Evolutionary conservation across 139 green algal species (phyloP).

Genomic region (Chlorella sp.): DNA sequence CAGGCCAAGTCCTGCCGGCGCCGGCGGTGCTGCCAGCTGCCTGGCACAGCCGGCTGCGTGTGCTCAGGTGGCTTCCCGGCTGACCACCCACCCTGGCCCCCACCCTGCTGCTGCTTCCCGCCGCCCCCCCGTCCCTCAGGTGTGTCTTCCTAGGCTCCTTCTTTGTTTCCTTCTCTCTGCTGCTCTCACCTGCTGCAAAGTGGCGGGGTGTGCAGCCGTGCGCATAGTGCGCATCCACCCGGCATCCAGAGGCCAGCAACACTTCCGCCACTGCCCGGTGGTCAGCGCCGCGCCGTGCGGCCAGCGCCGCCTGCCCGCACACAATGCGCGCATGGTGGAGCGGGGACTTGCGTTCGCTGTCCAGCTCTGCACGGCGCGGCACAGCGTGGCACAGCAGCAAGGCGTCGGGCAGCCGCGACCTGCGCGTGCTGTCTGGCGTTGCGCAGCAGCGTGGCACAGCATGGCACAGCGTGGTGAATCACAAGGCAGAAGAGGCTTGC

Average conservation of each 20-base stretch:
- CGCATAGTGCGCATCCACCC: conserved; percentile 84
- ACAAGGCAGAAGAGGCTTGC: no score
- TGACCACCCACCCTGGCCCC: neutral
- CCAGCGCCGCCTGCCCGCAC: neutral
- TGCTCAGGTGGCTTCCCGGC: neutral
- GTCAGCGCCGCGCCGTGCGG: conserved; percentile 17
- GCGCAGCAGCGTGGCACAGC: no score
- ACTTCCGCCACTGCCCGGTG: conserved; percentile 47
- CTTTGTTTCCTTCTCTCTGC: neutral
- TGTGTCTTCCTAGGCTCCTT: no score
- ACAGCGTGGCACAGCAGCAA: no score
- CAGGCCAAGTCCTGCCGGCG: no score
- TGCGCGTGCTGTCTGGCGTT: no score
- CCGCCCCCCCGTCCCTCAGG: neutral
- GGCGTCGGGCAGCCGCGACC: no score
- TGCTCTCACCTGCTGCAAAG: conserved; percentile 72
- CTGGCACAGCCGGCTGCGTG: neutral
- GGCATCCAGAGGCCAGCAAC: conserved; percentile 80
- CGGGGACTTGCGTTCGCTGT: conserved; percentile 22
- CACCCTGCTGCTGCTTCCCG: neutral
- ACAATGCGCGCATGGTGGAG: conserved; percentile 40
- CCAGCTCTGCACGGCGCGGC: neutral
- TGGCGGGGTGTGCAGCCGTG: conserved; percentile 94
- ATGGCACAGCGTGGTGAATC: no score
- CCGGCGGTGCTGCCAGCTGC: no score